Percentiles rank a stretch among this genome's conserved stretches.
phyloP scores from a whole-genome alignment of 2,329 filamentous ascomycete species.

The Berkeleyomyces basicola region DNA sequence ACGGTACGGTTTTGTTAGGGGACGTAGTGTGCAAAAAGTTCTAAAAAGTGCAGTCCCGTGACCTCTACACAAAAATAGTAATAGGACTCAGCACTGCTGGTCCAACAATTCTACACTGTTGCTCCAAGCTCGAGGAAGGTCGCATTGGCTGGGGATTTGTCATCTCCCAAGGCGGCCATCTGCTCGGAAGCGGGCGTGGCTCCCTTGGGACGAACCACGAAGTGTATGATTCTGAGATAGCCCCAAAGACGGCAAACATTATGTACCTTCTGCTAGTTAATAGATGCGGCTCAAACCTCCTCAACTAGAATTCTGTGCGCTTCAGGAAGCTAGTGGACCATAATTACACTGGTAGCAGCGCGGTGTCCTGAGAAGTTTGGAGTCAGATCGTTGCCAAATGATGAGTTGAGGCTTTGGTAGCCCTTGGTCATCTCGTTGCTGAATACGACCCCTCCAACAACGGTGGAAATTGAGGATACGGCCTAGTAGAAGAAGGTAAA shows the following conservation, averaged over 20 bases:
- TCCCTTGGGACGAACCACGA: no score
- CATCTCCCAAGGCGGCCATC: no score
- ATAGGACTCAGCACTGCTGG: no score
- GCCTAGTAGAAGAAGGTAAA: conserved; percentile 54
- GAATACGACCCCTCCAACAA: conserved; percentile 61
- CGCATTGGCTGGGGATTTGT: no score
- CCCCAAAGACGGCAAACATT: conserved; percentile 33
- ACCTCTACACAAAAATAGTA: no score
- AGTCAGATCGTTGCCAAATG: conserved; percentile 35
- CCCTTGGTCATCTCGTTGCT: conserved; percentile 54
- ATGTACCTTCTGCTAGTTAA: conserved; percentile 41
- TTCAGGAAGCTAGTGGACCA: conserved; percentile 35
- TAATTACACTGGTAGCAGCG: conserved; percentile 42
- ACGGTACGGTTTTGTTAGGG: no score
- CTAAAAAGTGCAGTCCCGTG: no score
- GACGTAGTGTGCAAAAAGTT: no score
- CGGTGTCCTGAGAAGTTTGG: conserved; percentile 37
- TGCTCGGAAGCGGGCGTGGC: no score
- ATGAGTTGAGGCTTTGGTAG: conserved; percentile 28
- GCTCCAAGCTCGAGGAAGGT: no score
- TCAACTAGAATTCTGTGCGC: conserved; percentile 27
- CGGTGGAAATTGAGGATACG: conserved; percentile 49
- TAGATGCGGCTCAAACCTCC: conserved; percentile 31
- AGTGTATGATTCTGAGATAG: no score
- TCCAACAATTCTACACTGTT: no score